phyloP scores from a whole-genome alignment of 2,329 filamentous ascomycete genomes.

The Calonectria pseudoreteaudii region DNA sequence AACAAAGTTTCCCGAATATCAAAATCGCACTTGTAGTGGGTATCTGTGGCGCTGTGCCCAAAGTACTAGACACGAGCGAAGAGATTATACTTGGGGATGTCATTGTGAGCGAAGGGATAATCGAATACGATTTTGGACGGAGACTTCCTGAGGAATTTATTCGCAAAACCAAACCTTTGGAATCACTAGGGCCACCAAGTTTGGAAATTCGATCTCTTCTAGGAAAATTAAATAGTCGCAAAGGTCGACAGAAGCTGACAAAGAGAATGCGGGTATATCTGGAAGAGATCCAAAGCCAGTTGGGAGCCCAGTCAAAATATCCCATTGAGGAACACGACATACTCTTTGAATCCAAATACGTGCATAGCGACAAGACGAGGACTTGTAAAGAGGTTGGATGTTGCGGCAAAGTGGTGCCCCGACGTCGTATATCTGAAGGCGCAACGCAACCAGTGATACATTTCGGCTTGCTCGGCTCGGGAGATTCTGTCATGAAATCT shows the following conservation, averaged over 20 bases:
- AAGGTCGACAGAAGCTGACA: constrained; percentile 13
- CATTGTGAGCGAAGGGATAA: constrained; percentile 41
- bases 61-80: not conserved
- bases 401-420: not conserved
- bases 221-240: constrained; percentile 35
- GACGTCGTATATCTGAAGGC: not conserved
- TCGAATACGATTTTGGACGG: constrained; percentile 47
- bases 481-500: constrained; percentile 25
- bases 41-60: constrained; percentile 34
- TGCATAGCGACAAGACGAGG: not conserved
- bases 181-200: constrained; percentile 36
- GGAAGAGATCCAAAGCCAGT: not conserved
- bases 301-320: not conserved
- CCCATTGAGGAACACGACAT: not conserved
- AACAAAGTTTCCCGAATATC: not conserved
- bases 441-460: not conserved
- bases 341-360: not conserved
- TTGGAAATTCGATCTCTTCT: constrained; percentile 36
- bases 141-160: constrained; percentile 34
- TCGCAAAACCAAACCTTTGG: constrained; percentile 35
- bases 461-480: constrained; percentile 15
- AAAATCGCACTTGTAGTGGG: constrained; percentile 13
- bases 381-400: not conserved
- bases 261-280: not conserved
- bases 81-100: constrained; percentile 43